Conservation (phyloP, 2,329 filamentous ascomycete species). For the Colletotrichum lupini region DNA sequence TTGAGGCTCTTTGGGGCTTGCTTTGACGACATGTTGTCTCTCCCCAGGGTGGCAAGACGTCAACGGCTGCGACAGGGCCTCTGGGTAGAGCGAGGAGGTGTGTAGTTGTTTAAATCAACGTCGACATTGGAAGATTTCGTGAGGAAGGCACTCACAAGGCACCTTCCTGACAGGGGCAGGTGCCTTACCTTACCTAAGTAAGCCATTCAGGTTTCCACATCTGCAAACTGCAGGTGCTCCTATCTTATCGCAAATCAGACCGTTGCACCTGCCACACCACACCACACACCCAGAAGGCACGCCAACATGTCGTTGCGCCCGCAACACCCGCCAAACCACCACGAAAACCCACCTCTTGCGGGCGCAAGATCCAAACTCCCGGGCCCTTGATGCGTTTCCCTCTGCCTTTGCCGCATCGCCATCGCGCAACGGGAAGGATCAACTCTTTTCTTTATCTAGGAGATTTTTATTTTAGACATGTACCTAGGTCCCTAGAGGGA, state of each 20-base stretch:
- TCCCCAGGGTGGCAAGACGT: not conserved
- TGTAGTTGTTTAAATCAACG: slow-evolving; percentile 8
- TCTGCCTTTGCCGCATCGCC: not conserved
- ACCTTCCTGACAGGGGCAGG: not conserved
- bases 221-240: not conserved
- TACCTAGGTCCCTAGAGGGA: slow-evolving; percentile 1
- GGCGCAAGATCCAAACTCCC: slow-evolving; percentile 32
- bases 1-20: slow-evolving; percentile 24
- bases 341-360: slow-evolving; percentile 33
- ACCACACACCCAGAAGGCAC: slow-evolving; percentile 4
- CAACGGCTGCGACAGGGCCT: not conserved
- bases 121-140: not conserved
- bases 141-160: not conserved
- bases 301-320: slow-evolving; percentile 9
- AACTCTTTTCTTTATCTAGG: not conserved
- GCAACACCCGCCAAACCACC: slow-evolving; percentile 25
- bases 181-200: not conserved
- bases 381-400: not conserved
- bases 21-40: slow-evolving; percentile 16
- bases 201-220: not conserved
- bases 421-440: not conserved
- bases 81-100: not conserved
- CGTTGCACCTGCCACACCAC: not conserved
- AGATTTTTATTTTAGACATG: not conserved
- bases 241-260: slow-evolving; percentile 1